Conservation (phyloP, 1,284 basidiomycete genomes). For the Pholiota adiposa region DNA sequence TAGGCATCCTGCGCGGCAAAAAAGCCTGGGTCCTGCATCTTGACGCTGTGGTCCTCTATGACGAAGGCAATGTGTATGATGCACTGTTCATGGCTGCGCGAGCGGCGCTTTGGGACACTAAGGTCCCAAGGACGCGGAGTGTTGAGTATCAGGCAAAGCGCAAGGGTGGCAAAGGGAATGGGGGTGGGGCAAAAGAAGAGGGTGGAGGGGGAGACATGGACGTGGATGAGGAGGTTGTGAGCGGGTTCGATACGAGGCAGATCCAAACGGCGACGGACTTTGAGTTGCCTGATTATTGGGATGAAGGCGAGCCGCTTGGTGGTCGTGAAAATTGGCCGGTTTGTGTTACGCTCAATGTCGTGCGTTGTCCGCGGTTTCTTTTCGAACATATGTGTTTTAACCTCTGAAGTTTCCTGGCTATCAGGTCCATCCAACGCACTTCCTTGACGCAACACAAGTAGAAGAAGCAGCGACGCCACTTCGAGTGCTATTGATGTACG, state of each 20-base stretch:
- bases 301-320: slow-evolving; percentile 71
- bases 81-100: slow-evolving; percentile 77
- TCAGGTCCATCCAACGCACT: slow-evolving; percentile 62
- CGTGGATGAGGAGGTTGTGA: slow-evolving; percentile 48
- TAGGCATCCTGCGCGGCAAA: slow-evolving; percentile 62
- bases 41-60: slow-evolving; percentile 70
- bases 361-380: slow-evolving; percentile 40
- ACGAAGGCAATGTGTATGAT: slow-evolving; percentile 76
- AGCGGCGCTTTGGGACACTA: slow-evolving; percentile 80
- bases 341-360: slow-evolving; percentile 75
- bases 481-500: slow-evolving; percentile 63
- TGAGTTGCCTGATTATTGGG: slow-evolving; percentile 83
- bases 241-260: slow-evolving; percentile 62
- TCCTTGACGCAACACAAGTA: slow-evolving; percentile 67
- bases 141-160: slow-evolving; percentile 57
- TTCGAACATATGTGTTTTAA: no score
- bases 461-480: slow-evolving; percentile 69
- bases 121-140: slow-evolving; percentile 70
- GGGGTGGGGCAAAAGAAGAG: slow-evolving; percentile 25
- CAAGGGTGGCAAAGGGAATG: slow-evolving; percentile 23
- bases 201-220: slow-evolving; percentile 53
- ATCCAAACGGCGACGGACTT: slow-evolving; percentile 67
- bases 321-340: slow-evolving; percentile 72
- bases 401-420: no score
- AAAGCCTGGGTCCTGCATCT: slow-evolving; percentile 74